phyloP scores from a whole-genome alignment of 2,329 filamentous ascomycete species.

The Aspergillus phoenicis region DNA sequence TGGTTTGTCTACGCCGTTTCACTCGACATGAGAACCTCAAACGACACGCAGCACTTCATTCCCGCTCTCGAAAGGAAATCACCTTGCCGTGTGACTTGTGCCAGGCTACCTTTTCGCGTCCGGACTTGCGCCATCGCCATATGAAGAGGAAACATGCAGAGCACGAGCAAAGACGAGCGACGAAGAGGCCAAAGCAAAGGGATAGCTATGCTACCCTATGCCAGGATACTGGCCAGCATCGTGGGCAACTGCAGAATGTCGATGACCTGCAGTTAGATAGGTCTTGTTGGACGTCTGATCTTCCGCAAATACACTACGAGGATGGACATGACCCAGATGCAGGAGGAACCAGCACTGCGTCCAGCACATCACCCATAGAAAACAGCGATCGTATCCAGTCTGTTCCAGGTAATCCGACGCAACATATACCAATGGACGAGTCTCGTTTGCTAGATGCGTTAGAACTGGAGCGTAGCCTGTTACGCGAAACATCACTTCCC shows the following conservation, averaged over 20 bases:
- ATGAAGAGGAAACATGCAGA: conserved; percentile 47
- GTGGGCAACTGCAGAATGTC: no score
- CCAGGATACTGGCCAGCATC: no score
- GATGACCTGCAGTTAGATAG: neutral
- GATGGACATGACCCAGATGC: no score
- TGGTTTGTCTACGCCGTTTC: conserved; percentile 42
- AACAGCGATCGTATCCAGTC: neutral
- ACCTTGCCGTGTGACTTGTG: conserved; percentile 43
- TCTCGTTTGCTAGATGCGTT: conserved; percentile 10
- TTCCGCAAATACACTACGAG: no score
- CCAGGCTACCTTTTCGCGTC: conserved; percentile 44
- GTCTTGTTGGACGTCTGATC: no score
- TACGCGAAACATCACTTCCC: conserved; percentile 18
- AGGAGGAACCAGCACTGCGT: no score
- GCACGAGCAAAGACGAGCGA: conserved; percentile 14
- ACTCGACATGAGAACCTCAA: conserved; percentile 48
- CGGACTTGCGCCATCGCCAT: conserved; percentile 45
- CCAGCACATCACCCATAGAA: conserved; percentile 11
- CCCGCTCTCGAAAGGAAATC: conserved; percentile 32
- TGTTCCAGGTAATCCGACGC: neutral
- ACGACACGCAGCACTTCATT: conserved; percentile 46
- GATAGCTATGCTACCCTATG: no score
- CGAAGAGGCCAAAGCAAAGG: conserved; percentile 5
- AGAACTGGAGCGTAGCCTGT: conserved; percentile 21
- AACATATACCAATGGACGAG: neutral